Percentiles rank a stretch among this genome's conserved stretches.
Conservation (phyloP, 768 basidiomycete species). For the Mrakia frigida region DNA sequence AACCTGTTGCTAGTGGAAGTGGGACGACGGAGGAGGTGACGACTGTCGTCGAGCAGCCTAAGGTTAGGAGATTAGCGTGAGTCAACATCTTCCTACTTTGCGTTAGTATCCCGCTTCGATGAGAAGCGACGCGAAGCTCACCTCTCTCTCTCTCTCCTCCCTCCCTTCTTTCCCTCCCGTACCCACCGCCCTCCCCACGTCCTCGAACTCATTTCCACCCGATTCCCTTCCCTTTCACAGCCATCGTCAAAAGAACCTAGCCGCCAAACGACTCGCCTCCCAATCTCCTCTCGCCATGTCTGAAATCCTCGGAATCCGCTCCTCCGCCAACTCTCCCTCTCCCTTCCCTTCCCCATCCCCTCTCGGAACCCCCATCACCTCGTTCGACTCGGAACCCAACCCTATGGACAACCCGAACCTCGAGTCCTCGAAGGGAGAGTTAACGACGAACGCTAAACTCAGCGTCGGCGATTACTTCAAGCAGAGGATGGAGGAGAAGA, state of each 20-base stretch:
- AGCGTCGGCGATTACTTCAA: constrained; percentile 33
- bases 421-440: not conserved
- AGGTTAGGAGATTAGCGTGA: constrained; percentile 25
- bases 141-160: not conserved
- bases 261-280: constrained; percentile 25
- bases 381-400: not conserved
- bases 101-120: not conserved
- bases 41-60: constrained; percentile 15
- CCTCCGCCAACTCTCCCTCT: not conserved
- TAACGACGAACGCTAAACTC: constrained; percentile 23
- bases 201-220: no score
- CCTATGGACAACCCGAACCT: not conserved
- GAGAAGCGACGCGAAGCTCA: not conserved
- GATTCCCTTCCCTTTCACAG: not conserved
- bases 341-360: not conserved
- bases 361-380: constrained; percentile 3
- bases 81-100: not conserved
- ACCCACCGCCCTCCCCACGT: no score
- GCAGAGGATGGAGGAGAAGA: constrained; percentile 32
- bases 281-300: constrained; percentile 21
- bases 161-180: not conserved
- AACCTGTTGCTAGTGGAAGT: constrained; percentile 1
- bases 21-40: not conserved
- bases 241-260: constrained; percentile 27
- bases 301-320: constrained; percentile 31